Evolutionary conservation across 495 filamentous ascomycete species (phyloP).

Genomic region (Penicillium alfredii): DNA sequence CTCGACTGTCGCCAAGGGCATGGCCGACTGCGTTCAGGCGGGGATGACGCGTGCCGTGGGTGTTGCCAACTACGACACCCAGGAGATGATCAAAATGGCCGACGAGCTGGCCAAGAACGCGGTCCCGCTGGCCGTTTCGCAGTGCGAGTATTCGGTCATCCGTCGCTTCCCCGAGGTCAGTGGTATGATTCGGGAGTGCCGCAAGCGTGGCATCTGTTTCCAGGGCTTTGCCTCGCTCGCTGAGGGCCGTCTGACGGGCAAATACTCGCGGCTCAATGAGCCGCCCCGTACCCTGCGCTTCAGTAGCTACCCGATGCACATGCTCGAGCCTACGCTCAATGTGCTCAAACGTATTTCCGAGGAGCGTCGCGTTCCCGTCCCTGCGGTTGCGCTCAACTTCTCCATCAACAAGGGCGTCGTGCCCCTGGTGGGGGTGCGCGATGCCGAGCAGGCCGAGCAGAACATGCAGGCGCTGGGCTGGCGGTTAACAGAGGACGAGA

Average conservation of each 20-base stretch:
- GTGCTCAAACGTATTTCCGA: constrained; percentile 24
- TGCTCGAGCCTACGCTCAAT: constrained; percentile 21
- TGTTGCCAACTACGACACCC: constrained; percentile 36
- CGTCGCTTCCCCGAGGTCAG: constrained; percentile 18
- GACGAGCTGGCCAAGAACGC: constrained; percentile 15
- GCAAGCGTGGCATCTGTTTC: constrained; percentile 20
- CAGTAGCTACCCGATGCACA: constrained; percentile 25
- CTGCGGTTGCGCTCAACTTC: constrained; percentile 40
- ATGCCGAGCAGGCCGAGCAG: constrained; percentile 19
- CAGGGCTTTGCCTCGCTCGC: constrained; percentile 23
- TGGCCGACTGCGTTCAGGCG: constrained; percentile 35
- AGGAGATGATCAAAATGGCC: constrained; percentile 36
- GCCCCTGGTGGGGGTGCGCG: constrained; percentile 16
- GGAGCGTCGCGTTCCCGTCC: constrained; percentile 18
- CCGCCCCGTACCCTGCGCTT: constrained; percentile 15
- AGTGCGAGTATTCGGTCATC: constrained; percentile 25
- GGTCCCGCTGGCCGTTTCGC: constrained; percentile 17
- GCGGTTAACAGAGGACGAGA: constrained; percentile 20
- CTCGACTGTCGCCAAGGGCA: constrained; percentile 17
- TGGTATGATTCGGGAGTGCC: constrained; percentile 22
- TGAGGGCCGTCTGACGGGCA: constrained; percentile 19
- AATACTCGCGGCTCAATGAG: constrained; percentile 19
- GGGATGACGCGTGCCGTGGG: constrained; percentile 32
- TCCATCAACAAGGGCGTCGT: constrained; percentile 29
- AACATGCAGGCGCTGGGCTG: constrained; percentile 24